Evolutionary conservation across 2,329 filamentous ascomycete species (phyloP).

Genomic region (Ophiostoma triangulosporum): DNA sequence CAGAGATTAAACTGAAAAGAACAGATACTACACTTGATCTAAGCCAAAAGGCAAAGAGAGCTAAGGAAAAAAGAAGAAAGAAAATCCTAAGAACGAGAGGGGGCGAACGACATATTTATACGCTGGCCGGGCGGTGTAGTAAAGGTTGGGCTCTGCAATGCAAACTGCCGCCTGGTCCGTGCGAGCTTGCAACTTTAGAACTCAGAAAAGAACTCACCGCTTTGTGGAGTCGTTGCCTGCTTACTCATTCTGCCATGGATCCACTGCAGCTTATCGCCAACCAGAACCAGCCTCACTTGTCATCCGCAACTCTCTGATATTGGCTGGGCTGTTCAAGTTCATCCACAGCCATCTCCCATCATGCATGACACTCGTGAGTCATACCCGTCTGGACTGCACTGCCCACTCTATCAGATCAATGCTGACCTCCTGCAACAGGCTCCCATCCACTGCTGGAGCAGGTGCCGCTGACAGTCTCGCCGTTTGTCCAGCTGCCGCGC

Average conservation of each 20-base stretch:
- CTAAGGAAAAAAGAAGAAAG: constrained; percentile 36
- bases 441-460: constrained; percentile 83
- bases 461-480: constrained; percentile 84
- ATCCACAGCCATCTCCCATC: not conserved
- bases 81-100: constrained; percentile 11
- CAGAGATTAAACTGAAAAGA: constrained; percentile 97
- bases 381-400: not conserved
- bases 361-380: constrained; percentile 14
- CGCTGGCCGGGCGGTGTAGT: constrained; percentile 7
- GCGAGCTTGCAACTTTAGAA: constrained; percentile 7
- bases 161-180: constrained; percentile 11
- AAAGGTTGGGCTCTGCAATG: no score
- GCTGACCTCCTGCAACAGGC: constrained; percentile 28
- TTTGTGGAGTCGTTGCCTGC: no score
- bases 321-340: not conserved
- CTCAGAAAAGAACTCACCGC: no score
- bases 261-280: not conserved
- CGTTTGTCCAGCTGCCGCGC: constrained; percentile 80
- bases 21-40: constrained; percentile 95
- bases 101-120: constrained; percentile 9
- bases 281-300: not conserved
- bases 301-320: not conserved
- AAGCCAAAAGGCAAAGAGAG: constrained; percentile 52
- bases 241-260: not conserved
- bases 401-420: not conserved